A percentile compares a stretch with the other conserved stretches of the same genome.
Evolutionary conservation across 768 basidiomycete species (phyloP).

Genomic region (Collybia mongolica): DNA sequence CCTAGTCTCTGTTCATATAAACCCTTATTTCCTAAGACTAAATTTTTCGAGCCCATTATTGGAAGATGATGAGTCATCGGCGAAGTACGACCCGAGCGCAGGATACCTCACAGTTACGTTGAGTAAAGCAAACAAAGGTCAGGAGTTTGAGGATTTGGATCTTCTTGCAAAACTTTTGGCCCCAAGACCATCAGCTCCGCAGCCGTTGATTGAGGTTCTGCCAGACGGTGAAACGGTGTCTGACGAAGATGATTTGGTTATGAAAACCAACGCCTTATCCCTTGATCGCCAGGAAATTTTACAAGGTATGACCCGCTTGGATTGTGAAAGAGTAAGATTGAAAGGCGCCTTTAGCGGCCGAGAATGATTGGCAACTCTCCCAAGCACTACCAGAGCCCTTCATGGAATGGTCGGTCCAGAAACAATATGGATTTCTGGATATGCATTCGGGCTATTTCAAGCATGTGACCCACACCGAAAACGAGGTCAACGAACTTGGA

Average conservation of each 20-base stretch:
- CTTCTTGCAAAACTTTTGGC: constrained; percentile 76
- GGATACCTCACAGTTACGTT: constrained; percentile 77
- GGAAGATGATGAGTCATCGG: constrained; percentile 70
- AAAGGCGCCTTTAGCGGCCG: constrained; percentile 49
- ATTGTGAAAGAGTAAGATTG: not conserved
- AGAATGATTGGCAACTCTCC: constrained; percentile 78
- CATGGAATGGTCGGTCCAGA: constrained; percentile 39
- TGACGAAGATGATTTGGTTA: constrained; percentile 39
- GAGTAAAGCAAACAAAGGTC: constrained; percentile 64
- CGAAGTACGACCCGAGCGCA: constrained; percentile 72
- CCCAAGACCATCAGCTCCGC: constrained; percentile 45
- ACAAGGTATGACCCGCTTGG: constrained; percentile 38
- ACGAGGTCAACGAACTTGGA: constrained; percentile 82
- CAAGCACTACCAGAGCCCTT: constrained; percentile 53
- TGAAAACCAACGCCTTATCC: constrained; percentile 41
- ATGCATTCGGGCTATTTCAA: constrained; percentile 73
- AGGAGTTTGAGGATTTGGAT: constrained; percentile 76
- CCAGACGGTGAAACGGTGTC: constrained; percentile 24
- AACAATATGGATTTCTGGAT: constrained; percentile 76
- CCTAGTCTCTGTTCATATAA: constrained; percentile 71
- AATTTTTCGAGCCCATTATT: constrained; percentile 67
- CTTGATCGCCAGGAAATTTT: constrained; percentile 59
- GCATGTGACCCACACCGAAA: constrained; percentile 71
- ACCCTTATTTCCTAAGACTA: constrained; percentile 82
- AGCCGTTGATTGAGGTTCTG: constrained; percentile 59